Evolutionary conservation across 1,284 basidiomycete species (phyloP), one percentile per base, ranked within the genome.

Genomic region (Schizophyllum commune): DNA sequence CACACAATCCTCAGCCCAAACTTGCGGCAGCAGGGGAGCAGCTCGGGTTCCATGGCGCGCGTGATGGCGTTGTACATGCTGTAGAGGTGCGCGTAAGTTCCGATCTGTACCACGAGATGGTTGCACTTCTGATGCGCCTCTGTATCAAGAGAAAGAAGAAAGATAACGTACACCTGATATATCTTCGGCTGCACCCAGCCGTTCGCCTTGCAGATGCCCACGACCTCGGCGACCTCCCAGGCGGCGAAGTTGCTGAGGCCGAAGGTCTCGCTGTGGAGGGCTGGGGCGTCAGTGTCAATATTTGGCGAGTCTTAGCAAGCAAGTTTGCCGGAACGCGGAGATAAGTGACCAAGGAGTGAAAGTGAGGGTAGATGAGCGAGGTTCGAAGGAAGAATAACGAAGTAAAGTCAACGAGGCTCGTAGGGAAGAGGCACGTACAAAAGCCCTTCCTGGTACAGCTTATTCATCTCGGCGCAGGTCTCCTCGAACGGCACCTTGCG

Each of bases 51-150:
- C 56, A 82, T 80, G 52, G 75, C 75, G 7, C 84, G 77, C 1
- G 79, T 81, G 63, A 83, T 72, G 1, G 81, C 78, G 60, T 83
- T 83, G 68, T 83, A 83, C 76, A 82, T 80, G 17, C 78, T 76
- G 54, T 17, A 15, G 9, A 13, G n/a, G 32, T 39, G 8, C 3
- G 17, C 17, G 22, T 4, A 9, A 19, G 27, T 9, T 52, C 34
- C n/a, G n/a, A n/a, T n/a, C n/a, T n/a, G n/a, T n/a, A n/a, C n/a
- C n/a, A n/a, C n/a, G n/a, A n/a, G n/a, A n/a, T n/a, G n/a, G n/a
- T n/a, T n/a, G n/a, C n/a, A n/a, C n/a, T n/a, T n/a, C n/a, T n/a
- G n/a, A n/a, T n/a, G n/a, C 6, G 34, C 34, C 7, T 13, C 7
- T 39, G 34, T 13, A 13, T 6, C 34, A 13, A 6, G 34, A 39